A percentile compares a stretch with the other conserved stretches of the same genome.
phyloP scores from a whole-genome alignment of 140 eudicot genomes.

The Cichorium intybus region DNA sequence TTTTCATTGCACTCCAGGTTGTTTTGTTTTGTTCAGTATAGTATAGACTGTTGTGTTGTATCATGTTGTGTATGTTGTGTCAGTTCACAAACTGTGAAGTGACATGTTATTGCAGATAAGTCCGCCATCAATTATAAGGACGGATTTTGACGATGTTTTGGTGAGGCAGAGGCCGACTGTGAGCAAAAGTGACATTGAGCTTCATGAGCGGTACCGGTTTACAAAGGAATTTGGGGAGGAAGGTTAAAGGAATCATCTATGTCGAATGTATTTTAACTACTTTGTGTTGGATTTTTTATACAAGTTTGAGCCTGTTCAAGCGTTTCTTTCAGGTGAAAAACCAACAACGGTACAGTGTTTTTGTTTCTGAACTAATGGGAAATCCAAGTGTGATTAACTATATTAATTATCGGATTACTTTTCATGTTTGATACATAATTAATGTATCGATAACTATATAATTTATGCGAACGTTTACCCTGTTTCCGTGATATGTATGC shows the following conservation, averaged over 20 bases:
- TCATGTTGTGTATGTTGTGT: no score
- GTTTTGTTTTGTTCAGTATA: no score
- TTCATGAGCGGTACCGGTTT: slow-evolving; percentile 92
- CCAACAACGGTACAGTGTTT: slow-evolving; percentile 1
- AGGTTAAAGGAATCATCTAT: slow-evolving; percentile 46
- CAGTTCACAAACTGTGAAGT: no score
- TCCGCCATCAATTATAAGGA: slow-evolving; percentile 89
- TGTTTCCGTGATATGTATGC: no score
- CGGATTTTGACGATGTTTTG: slow-evolving; percentile 85
- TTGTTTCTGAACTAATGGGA: slow-evolving; percentile 14
- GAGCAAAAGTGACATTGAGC: slow-evolving; percentile 94
- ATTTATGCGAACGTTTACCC: no score
- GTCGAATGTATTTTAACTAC: slow-evolving; percentile 15
- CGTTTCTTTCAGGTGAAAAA: slow-evolving; percentile 25
- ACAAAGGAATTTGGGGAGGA: slow-evolving; percentile 98
- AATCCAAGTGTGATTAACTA: slow-evolving; percentile 27
- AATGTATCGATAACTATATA: no score
- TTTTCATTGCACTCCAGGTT: no score
- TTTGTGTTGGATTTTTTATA: slow-evolving; percentile 21
- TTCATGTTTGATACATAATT: not conserved
- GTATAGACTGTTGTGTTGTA: no score
- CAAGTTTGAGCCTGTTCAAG: slow-evolving; percentile 29
- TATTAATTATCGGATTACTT: not conserved
- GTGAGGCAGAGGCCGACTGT: slow-evolving; percentile 96
- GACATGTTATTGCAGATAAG: slow-evolving; percentile 51